A percentile compares a stretch with the other conserved stretches of the same genome.
Evolutionary conservation across 1,139 yeast species (phyloP).

Genomic region (Maudiozyma humilis): DNA sequence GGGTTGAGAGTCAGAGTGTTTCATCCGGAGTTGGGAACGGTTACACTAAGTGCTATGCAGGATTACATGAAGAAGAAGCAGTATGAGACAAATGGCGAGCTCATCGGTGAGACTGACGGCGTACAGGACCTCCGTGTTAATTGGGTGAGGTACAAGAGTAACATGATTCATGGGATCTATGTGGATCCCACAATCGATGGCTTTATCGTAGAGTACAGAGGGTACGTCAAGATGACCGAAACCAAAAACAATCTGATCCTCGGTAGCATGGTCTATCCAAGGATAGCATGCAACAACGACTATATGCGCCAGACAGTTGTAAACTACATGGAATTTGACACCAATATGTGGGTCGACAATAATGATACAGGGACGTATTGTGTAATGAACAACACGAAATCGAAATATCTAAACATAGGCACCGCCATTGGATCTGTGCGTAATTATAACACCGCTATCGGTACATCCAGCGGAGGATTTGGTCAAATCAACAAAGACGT

Average conservation of each 20-base stretch:
- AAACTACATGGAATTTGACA: background rate
- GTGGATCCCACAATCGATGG: background rate
- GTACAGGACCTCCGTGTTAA: too few species aligned
- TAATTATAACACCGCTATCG: too few species aligned
- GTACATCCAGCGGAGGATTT: too few species aligned
- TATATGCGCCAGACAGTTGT: background rate
- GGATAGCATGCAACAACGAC: background rate
- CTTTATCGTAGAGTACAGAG: background rate
- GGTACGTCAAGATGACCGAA: background rate
- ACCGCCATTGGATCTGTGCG: too few species aligned
- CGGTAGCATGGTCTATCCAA: background rate
- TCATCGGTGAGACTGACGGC: too few species aligned
- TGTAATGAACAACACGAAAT: background rate
- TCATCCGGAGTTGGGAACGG: background rate
- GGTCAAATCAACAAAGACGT: background rate
- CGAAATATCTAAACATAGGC: background rate
- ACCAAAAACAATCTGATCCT: background rate
- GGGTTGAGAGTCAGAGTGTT: background rate
- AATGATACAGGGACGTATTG: background rate
- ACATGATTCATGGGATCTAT: constrained; percentile 1
- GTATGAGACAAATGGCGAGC: too few species aligned
- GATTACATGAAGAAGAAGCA: background rate
- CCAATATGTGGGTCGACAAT: background rate
- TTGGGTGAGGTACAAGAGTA: background rate
- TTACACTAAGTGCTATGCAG: background rate